These are phyloP conservation scores for Ambispora gerdemannii DNA, from an alignment of 192 early-diverging fungal species.

Conservation along the genomic window DNA sequence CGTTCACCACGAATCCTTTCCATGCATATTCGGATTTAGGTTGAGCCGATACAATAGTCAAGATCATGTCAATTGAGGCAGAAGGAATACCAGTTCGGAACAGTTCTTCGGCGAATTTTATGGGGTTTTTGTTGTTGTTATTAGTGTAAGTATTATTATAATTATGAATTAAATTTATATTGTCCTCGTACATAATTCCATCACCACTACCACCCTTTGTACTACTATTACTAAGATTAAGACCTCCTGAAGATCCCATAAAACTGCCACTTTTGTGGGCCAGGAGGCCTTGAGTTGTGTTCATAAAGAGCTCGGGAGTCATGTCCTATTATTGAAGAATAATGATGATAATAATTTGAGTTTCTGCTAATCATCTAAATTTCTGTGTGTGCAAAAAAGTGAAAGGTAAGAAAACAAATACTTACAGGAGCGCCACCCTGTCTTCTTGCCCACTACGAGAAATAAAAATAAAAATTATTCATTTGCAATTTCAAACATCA, in stretches of 20 bases:
- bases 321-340: background rate
- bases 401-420: too few relatives aligned
- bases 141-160: background rate
- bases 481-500: background rate
- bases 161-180: background rate
- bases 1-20: background rate
- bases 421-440: constrained; percentile 11
- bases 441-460: constrained; percentile 8
- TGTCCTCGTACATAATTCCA: background rate
- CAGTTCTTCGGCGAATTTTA: background rate
- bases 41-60: background rate
- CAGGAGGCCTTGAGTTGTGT: constrained; percentile 12
- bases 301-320: background rate
- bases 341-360: background rate
- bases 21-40: background rate
- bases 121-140: background rate
- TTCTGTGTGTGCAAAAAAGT: too few relatives aligned
- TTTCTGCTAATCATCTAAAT: too few relatives aligned
- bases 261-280: background rate
- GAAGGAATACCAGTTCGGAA: background rate
- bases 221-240: background rate
- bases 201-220: background rate
- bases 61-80: background rate
- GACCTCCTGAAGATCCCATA: background rate
- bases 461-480: background rate